A percentile compares a stretch with the other conserved stretches of the same genome.
phyloP scores from a whole-genome alignment of 2,329 filamentous ascomycete species.

The Plectosphaerella cucumerina region DNA sequence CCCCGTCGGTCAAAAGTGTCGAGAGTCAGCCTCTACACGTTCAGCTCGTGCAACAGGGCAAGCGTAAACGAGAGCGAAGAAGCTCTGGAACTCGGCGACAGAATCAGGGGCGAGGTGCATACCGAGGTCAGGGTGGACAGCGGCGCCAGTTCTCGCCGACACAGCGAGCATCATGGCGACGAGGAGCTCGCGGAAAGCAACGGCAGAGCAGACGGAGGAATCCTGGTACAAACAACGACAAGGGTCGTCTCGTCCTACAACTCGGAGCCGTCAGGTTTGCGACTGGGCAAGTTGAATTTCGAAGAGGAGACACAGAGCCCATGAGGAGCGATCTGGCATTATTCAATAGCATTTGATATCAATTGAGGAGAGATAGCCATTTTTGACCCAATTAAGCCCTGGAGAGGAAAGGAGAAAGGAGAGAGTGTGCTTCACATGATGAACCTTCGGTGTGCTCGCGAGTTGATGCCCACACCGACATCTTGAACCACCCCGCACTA shows the following conservation, averaged over 20 bases:
- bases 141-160: not conserved
- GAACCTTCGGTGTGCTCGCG: too few relatives aligned
- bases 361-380: too few relatives aligned
- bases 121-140: conserved; percentile 19
- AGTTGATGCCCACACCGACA: too few relatives aligned
- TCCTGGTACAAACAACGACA: conserved; percentile 13
- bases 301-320: too few relatives aligned
- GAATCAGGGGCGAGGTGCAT: conserved; percentile 21
- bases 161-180: not conserved
- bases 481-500: too few relatives aligned
- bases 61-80: conserved; percentile 17
- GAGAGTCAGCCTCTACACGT: not conserved
- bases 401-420: too few relatives aligned
- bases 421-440: too few relatives aligned
- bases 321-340: too few relatives aligned
- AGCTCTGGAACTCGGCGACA: conserved; percentile 24
- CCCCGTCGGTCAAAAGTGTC: not conserved
- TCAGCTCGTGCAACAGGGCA: not conserved
- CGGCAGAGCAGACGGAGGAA: conserved; percentile 9
- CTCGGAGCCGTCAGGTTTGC: too few relatives aligned
- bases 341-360: too few relatives aligned
- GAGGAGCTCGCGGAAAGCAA: not conserved
- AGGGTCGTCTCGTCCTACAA: conserved; percentile 2
- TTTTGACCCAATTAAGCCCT: too few relatives aligned
- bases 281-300: too few relatives aligned